Evolutionary conservation across 176 grass and related monocot species (phyloP), one percentile per base, ranked within the genome.

Genomic region (Triticum dicoccoides): DNA sequence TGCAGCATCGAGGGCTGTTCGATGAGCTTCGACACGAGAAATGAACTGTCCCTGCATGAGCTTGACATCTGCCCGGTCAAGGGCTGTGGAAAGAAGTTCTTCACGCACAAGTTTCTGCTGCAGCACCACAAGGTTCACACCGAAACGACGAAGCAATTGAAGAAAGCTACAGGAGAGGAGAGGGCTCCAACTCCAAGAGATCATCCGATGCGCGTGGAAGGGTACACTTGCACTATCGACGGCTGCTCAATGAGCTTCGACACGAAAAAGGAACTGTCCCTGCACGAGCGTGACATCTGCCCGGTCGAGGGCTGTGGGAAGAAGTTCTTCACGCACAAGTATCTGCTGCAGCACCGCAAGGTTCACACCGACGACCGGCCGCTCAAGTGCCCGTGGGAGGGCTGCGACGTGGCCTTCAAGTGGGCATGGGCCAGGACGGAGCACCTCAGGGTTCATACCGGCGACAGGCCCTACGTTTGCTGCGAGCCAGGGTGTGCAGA

Each of bases 381-480:
- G 7, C 84, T 98, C 18, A 91, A 88, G 71, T 98, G 96, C 84
- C 71, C 84, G 8, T 98, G 96, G 96, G 86, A 98, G 73, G 96
- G 85, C 41, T 98, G 96, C 76, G 39, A 35, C 56, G 94, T 91
- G 90, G 86, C 91, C 44, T 98, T 98, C 93, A 98, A 96, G 88
- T 98, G 96, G 93, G n/a, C 90, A 27, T 98, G 96, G 96, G 90
- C 96, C 23, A 90, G 96, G 85, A 98, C 92, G 5, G 96, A 98
- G 82, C 96, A 98, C 82, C 85, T 96, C 65, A 89, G 96, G 83
- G 93, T 98, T 6, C 96, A 94, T 63, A 98, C 93, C 1, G 96
- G 96, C 7, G 96, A 96, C 33, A 87, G 93, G 32, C 96, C 96
- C 51, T 98, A 98, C 58, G 89, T 92, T 49, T 98, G 96, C 83